Conservation (phyloP, 495 filamentous ascomycete genomes). For the Elasticomyces elasticus region DNA sequence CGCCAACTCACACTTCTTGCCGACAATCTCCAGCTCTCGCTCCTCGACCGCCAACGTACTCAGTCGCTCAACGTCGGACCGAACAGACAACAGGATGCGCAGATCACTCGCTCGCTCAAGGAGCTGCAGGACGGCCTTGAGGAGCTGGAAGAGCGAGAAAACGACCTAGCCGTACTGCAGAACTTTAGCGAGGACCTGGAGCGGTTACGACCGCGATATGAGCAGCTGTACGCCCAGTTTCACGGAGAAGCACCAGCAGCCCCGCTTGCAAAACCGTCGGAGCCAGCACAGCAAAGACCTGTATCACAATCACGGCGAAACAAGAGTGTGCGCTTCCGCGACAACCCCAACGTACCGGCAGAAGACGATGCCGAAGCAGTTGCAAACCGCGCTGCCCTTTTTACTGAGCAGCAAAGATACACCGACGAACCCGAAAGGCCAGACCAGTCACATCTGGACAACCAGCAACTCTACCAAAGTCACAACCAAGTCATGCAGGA, state of each 20-base stretch:
- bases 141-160: conserved; percentile 53
- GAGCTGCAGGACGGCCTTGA: conserved; percentile 77
- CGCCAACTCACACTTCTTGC: conserved; percentile 61
- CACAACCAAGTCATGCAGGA: conserved; percentile 69
- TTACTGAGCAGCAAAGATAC: conserved; percentile 44
- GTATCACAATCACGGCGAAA: conserved; percentile 31
- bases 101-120: conserved; percentile 81
- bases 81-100: conserved; percentile 78
- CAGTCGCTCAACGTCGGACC: conserved; percentile 67
- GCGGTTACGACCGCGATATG: conserved; percentile 42
- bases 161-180: conserved; percentile 44
- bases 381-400: conserved; percentile 46
- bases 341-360: conserved; percentile 42
- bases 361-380: conserved; percentile 32
- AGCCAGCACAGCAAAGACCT: conserved; percentile 43
- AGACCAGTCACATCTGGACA: conserved; percentile 59
- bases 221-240: conserved; percentile 52
- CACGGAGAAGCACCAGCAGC: conserved; percentile 41
- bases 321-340: conserved; percentile 89
- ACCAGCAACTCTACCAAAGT: conserved; percentile 79
- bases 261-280: conserved; percentile 51
- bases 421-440: conserved; percentile 40
- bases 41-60: conserved; percentile 85
- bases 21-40: conserved; percentile 68
- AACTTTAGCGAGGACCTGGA: conserved; percentile 23